Conservation (phyloP, 2,329 filamentous ascomycete species). For the Trichoderma brevicompactum region DNA sequence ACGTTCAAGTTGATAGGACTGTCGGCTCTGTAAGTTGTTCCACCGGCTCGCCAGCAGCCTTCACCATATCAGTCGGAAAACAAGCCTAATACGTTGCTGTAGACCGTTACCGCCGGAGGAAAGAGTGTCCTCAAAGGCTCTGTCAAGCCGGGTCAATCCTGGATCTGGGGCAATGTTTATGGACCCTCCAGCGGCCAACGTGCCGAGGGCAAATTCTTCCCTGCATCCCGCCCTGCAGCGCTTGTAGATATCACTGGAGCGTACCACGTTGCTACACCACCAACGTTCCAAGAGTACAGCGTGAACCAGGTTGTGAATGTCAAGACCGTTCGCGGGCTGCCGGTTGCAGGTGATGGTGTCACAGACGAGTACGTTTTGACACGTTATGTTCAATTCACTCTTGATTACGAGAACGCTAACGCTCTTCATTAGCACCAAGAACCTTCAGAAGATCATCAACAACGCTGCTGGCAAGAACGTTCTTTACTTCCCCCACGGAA, state of each 20-base stretch:
- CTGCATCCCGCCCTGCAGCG: slow-evolving; percentile 20
- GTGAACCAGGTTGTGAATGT: slow-evolving; percentile 51
- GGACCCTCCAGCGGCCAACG: slow-evolving; percentile 26
- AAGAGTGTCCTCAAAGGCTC: slow-evolving; percentile 30
- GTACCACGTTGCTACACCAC: slow-evolving; percentile 27
- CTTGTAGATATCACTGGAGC: slow-evolving; percentile 29
- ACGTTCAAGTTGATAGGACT: slow-evolving; percentile 35
- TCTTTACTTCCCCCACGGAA: slow-evolving; percentile 50
- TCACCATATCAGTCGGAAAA: neutral
- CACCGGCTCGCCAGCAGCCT: too few relatives aligned
- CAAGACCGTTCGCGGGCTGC: slow-evolving; percentile 46
- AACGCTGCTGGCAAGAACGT: slow-evolving; percentile 41
- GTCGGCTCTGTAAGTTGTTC: slow-evolving; percentile 34
- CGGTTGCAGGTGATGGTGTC: slow-evolving; percentile 49
- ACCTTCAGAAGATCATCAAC: slow-evolving; percentile 31
- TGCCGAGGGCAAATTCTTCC: slow-evolving; percentile 31
- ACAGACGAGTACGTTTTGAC: slow-evolving; percentile 41
- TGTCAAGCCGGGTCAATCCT: slow-evolving; percentile 28
- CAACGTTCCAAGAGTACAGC: slow-evolving; percentile 46
- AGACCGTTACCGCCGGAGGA: slow-evolving; percentile 43
- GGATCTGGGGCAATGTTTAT: slow-evolving; percentile 33
- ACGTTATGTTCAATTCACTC: neutral
- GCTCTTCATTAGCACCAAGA: slow-evolving; percentile 26
- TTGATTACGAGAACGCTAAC: neutral
- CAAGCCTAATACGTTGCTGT: neutral